Conservation (phyloP, 2,329 filamentous ascomycete species). For the Botrytis galanthina region DNA sequence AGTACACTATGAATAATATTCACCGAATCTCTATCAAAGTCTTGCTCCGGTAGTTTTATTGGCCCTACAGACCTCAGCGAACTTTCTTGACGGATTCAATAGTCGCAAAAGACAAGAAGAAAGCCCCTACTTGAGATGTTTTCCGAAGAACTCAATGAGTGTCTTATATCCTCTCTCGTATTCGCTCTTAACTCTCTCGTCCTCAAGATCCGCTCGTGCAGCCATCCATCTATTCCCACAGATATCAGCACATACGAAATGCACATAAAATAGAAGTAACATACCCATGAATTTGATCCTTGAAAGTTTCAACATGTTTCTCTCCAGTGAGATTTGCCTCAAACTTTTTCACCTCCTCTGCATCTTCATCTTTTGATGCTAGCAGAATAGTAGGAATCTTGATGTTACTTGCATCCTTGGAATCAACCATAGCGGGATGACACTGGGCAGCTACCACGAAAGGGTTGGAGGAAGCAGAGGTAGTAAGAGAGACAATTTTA, state of each 20-base stretch:
- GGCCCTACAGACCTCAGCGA: constrained; percentile 9
- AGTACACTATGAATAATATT: neutral
- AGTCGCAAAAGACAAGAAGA: neutral
- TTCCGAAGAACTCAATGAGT: constrained; percentile 44
- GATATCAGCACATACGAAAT: neutral
- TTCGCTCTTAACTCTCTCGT: constrained; percentile 46
- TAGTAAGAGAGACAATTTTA: constrained; percentile 35
- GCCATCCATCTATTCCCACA: constrained; percentile 49
- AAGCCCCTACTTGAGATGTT: constrained; percentile 39
- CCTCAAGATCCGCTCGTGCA: constrained; percentile 48
- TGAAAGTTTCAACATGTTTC: constrained; percentile 50
- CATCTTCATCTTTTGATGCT: constrained; percentile 63
- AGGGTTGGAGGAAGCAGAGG: constrained; percentile 33
- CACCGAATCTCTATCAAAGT: neutral
- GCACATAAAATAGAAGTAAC: neutral
- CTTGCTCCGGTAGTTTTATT: neutral
- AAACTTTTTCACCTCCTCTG: constrained; percentile 45
- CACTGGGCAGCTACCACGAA: constrained; percentile 54
- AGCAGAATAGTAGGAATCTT: constrained; percentile 61
- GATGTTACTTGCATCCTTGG: constrained; percentile 57
- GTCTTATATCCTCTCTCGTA: constrained; percentile 51
- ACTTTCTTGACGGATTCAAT: neutral
- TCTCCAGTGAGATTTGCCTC: constrained; percentile 44
- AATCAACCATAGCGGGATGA: constrained; percentile 64
- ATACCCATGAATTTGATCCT: constrained; percentile 51